Evolutionary conservation across 1,284 basidiomycete genomes (phyloP).

Genomic region (Sutorius eximius): DNA sequence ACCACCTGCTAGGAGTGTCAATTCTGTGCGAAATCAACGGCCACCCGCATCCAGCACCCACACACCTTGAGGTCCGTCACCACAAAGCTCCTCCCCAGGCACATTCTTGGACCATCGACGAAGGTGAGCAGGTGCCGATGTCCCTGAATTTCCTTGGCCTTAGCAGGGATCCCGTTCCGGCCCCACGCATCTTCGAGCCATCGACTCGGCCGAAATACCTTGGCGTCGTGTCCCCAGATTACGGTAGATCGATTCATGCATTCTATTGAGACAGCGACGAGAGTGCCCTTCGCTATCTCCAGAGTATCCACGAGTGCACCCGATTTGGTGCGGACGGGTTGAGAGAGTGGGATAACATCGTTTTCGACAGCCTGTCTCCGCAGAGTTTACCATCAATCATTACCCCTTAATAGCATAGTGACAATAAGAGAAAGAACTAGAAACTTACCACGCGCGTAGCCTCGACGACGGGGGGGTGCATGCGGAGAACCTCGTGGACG

Average conservation of each 20-base stretch:
- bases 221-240: constrained; percentile 35
- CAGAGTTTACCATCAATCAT: too few relatives aligned
- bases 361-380: too few relatives aligned
- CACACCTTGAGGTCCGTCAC: constrained; percentile 47
- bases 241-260: too few relatives aligned
- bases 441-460: too few relatives aligned
- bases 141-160: constrained; percentile 39
- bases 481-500: too few relatives aligned
- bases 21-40: background rate
- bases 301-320: too few relatives aligned
- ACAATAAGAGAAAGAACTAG: too few relatives aligned
- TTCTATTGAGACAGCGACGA: too few relatives aligned
- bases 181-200: constrained; percentile 32
- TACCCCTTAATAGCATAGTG: constrained; percentile 16
- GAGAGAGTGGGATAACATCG: too few relatives aligned
- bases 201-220: constrained; percentile 24
- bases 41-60: background rate
- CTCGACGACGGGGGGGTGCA: too few relatives aligned
- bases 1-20: constrained; percentile 5
- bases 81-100: constrained; percentile 41
- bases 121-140: constrained; percentile 43
- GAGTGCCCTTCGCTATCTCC: too few relatives aligned
- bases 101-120: constrained; percentile 12
- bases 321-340: too few relatives aligned
- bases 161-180: constrained; percentile 8